Percentiles rank a stretch among this genome's conserved stretches.
These are phyloP conservation scores for Lachnum nothofagi DNA, from an alignment of 2,329 filamentous ascomycete genomes.

Conservation along the genomic window DNA sequence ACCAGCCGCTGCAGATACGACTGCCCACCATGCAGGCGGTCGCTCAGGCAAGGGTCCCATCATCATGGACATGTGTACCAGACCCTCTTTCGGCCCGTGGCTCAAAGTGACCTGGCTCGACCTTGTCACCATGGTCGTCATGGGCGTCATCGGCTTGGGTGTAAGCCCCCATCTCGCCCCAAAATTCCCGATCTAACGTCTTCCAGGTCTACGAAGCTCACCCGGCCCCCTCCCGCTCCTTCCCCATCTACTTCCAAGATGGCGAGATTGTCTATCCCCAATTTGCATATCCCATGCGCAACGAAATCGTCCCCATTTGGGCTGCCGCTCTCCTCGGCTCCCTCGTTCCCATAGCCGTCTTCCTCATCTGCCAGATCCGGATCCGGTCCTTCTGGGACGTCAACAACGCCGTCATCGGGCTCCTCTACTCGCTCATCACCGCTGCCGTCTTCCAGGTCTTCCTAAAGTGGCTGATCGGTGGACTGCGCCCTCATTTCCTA, in stretches of 20 bases:
- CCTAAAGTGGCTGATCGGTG: slow-evolving; percentile 70
- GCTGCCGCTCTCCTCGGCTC: slow-evolving; percentile 60
- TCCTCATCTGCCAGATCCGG: slow-evolving; percentile 62
- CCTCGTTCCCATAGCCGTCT: slow-evolving; percentile 59
- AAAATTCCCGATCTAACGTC: slow-evolving; percentile 4
- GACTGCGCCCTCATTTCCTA: slow-evolving; percentile 67
- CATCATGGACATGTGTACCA: slow-evolving; percentile 40
- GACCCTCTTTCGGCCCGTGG: slow-evolving; percentile 65
- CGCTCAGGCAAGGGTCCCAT: slow-evolving; percentile 16
- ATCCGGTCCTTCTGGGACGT: slow-evolving; percentile 64
- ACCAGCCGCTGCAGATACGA: slow-evolving; percentile 13
- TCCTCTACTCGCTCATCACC: slow-evolving; percentile 64
- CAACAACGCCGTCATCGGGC: slow-evolving; percentile 66
- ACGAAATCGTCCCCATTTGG: slow-evolving; percentile 69
- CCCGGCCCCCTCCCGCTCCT: slow-evolving; percentile 64
- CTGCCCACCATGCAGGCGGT: slow-evolving; percentile 8
- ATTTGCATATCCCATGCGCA: slow-evolving; percentile 65
- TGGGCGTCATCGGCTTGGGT: slow-evolving; percentile 63
- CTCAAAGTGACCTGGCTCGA: slow-evolving; percentile 63
- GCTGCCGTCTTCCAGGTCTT: slow-evolving; percentile 74
- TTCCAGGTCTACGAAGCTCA: slow-evolving; percentile 55
- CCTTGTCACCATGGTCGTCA: slow-evolving; percentile 59
- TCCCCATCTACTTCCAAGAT: slow-evolving; percentile 61
- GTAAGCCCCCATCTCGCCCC: slow-evolving; percentile 41
- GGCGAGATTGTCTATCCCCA: slow-evolving; percentile 65